Evolutionary conservation across 2,329 filamentous ascomycete species (phyloP), one percentile per base, ranked within the genome.

Genomic region (Diaporthe nobilis): DNA sequence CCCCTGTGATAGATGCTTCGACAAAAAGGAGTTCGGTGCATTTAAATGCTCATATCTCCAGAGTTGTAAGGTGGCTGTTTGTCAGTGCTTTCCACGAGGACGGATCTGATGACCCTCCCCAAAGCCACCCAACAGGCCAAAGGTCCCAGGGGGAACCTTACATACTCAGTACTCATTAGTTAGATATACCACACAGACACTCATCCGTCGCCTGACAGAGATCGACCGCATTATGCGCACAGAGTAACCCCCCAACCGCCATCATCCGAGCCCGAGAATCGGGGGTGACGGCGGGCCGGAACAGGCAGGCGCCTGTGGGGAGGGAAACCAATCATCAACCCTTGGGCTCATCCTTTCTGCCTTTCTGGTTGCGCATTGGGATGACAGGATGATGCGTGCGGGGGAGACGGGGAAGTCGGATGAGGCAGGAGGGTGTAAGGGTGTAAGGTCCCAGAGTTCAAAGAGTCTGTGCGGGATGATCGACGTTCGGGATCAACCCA

Each of bases 401-500:
- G 61, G 28, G 61, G 28, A 25, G 10, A 51, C 61, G 42, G 61
- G 61, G 42, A 65, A 49, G 61, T 28, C 39, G 57, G 55, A 31
- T 28, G 15, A n/a, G 34, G 34, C 15, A 39, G 25, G 42, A 22
- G 4, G 60, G 4, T 47, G 25, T 2, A 8, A 2, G 39, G 28
- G 20, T n/a, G 20, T 13, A 6, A 58, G 13, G 55, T 4, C 25
- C 49, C 4, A 20, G 12, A 20, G 55, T 20, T 22, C 31, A 7
- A 7, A 15, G 0, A 68, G 47, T 68, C 47, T 53, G 28, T 53
- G 63, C 63, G 63, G 22, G 39, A 25, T 63, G 47, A 51, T 68
- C 63, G 63, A 68, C 63, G 63, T 53, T 68, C 63, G 63, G 63
- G 47, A 65, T 65, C 42, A 49, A 31, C 60, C 0, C 22, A 53